Conservation (phyloP, 2,329 filamentous ascomycete species). For the Arachnomyces sp. region DNA sequence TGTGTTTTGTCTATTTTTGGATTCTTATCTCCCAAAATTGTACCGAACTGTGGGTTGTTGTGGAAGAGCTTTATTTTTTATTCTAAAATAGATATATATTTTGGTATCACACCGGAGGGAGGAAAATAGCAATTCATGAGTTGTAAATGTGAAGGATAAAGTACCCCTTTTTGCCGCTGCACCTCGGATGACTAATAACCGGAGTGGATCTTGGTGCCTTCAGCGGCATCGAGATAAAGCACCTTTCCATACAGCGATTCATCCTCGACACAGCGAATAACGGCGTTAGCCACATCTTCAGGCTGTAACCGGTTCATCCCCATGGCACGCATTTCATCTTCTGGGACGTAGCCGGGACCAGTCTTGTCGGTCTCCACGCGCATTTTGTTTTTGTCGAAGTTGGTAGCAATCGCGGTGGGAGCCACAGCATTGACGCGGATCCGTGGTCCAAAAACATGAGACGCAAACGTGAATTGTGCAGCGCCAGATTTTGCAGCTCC, state of each 20-base stretch:
- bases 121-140: too few relatives aligned
- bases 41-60: too few relatives aligned
- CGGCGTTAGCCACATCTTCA: conserved; percentile 2
- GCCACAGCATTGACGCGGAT: conserved; percentile 3
- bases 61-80: not conserved
- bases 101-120: not conserved
- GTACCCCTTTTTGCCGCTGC: too few relatives aligned
- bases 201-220: not conserved
- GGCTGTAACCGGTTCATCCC: conserved; percentile 2
- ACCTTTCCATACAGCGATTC: conserved; percentile 1
- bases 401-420: conserved; percentile 2
- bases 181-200: too few relatives aligned
- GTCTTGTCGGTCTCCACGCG: not conserved
- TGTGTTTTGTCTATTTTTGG: too few relatives aligned
- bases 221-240: conserved; percentile 1
- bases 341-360: conserved; percentile 2
- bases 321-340: conserved; percentile 3
- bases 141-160: too few relatives aligned
- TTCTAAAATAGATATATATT: not conserved
- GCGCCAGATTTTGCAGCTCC: conserved; percentile 3
- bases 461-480: conserved; percentile 4
- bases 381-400: conserved; percentile 2
- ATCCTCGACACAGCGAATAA: conserved; percentile 1
- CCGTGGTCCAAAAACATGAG: not conserved
- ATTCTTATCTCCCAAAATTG: too few relatives aligned